A percentile compares a stretch with the other conserved stretches of the same genome.
Conservation (phyloP, 148 eudicot species). For the Chenopodium album region DNA sequence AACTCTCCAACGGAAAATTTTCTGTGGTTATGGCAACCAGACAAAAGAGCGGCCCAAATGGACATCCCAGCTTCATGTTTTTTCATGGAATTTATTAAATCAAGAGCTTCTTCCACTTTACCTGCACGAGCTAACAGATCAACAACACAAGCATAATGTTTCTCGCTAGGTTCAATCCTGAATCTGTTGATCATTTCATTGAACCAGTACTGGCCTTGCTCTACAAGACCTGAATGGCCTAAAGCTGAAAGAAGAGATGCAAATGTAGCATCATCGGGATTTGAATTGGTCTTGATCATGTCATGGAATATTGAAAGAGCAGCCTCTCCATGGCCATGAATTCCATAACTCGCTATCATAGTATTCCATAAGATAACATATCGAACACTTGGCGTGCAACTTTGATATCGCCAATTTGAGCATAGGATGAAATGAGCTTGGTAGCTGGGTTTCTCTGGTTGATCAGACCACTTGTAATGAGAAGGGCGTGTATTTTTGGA, state of each 20-base stretch:
- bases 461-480: slow-evolving; percentile 44
- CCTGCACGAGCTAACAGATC: slow-evolving; percentile 81
- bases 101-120: slow-evolving; percentile 51
- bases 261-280: slow-evolving; percentile 75
- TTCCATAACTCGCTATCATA: slow-evolving; percentile 65
- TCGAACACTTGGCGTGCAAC: slow-evolving; percentile 63
- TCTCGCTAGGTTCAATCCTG: slow-evolving; percentile 56
- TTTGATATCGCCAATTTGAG: slow-evolving; percentile 37
- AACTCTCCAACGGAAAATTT: slow-evolving; percentile 52
- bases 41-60: slow-evolving; percentile 64
- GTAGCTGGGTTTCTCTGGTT: slow-evolving; percentile 34
- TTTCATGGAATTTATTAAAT: slow-evolving; percentile 42
- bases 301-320: slow-evolving; percentile 57
- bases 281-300: slow-evolving; percentile 40
- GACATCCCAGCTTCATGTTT: slow-evolving; percentile 42
- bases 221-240: slow-evolving; percentile 72
- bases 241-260: slow-evolving; percentile 71
- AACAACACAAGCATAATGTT: slow-evolving; percentile 66
- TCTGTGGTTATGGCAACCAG: slow-evolving; percentile 60
- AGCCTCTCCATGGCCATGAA: slow-evolving; percentile 65
- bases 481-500: slow-evolving; percentile 50
- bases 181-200: slow-evolving; percentile 48
- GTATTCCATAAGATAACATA: slow-evolving; percentile 56
- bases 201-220: slow-evolving; percentile 67
- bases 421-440: slow-evolving; percentile 55